These are phyloP conservation scores for Saturnispora serradocipensis DNA, from an alignment of 805 yeast species.

Conservation along the genomic window DNA sequence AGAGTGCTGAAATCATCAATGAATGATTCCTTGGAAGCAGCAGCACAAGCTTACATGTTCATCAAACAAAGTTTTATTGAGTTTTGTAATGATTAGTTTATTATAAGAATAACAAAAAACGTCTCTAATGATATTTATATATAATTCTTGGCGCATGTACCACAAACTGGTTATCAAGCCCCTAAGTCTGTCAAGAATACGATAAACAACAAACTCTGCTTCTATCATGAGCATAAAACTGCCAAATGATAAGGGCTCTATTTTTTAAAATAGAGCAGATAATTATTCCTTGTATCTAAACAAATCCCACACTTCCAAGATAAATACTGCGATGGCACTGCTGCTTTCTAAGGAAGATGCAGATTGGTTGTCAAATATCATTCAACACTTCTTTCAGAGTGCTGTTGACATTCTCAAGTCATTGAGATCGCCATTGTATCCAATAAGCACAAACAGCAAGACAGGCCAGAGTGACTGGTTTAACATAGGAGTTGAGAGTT, in stretches of 20 bases:
- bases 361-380: constrained; percentile 26
- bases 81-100: no score
- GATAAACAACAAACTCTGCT: neutral
- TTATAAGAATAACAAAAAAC: no score
- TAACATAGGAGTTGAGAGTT: constrained; percentile 35
- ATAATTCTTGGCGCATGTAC: no score
- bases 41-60: no score
- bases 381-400: constrained; percentile 54
- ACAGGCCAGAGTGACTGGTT: constrained; percentile 52
- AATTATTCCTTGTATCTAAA: neutral
- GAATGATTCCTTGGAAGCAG: no score
- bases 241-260: neutral
- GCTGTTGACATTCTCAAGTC: constrained; percentile 43
- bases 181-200: neutral
- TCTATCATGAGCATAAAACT: neutral
- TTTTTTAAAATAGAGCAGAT: no score
- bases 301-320: neutral
- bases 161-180: no score
- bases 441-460: constrained; percentile 5
- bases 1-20: no score
- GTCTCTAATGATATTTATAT: no score
- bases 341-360: constrained; percentile 25
- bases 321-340: constrained; percentile 7
- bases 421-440: constrained; percentile 14
- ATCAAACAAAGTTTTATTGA: no score